Percentiles rank a stretch among this genome's conserved stretches.
phyloP scores from a whole-genome alignment of 164 flowering plant genomes.

The Vitis riparia region DNA sequence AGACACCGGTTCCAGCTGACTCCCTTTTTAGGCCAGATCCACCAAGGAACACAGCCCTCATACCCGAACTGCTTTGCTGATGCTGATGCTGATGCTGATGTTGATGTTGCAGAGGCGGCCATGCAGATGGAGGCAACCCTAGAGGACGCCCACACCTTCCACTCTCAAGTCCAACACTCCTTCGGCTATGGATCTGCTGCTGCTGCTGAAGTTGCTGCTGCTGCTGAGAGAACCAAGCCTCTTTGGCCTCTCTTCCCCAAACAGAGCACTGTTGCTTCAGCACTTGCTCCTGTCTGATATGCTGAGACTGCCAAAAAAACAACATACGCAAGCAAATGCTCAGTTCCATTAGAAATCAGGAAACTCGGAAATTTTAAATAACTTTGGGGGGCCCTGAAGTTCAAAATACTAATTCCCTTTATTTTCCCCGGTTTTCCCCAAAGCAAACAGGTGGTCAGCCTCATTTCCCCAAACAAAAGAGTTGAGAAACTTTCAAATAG shows the following conservation, averaged over 20 bases:
- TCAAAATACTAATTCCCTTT: too few relatives aligned
- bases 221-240: not conserved
- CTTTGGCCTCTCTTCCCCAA: constrained; percentile 17
- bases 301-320: constrained; percentile 7
- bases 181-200: constrained; percentile 25
- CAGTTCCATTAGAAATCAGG: too few relatives aligned
- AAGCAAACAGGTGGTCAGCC: too few relatives aligned
- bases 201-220: constrained; percentile 5
- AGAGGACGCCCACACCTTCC: constrained; percentile 6
- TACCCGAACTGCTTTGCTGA: constrained; percentile 2
- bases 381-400: too few relatives aligned
- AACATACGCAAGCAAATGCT: not conserved
- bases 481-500: too few relatives aligned
- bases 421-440: too few relatives aligned
- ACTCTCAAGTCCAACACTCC: constrained; percentile 10
- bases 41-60: constrained; percentile 24
- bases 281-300: constrained; percentile 9
- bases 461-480: too few relatives aligned
- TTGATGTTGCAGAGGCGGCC: constrained; percentile 27
- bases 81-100: constrained; percentile 2
- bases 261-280: constrained; percentile 10
- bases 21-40: constrained; percentile 24
- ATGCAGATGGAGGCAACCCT: constrained; percentile 29
- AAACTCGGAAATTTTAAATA: too few relatives aligned
- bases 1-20: constrained; percentile 50